Conservation (phyloP, 768 basidiomycete genomes). For the Cubamyces sp. region DNA sequence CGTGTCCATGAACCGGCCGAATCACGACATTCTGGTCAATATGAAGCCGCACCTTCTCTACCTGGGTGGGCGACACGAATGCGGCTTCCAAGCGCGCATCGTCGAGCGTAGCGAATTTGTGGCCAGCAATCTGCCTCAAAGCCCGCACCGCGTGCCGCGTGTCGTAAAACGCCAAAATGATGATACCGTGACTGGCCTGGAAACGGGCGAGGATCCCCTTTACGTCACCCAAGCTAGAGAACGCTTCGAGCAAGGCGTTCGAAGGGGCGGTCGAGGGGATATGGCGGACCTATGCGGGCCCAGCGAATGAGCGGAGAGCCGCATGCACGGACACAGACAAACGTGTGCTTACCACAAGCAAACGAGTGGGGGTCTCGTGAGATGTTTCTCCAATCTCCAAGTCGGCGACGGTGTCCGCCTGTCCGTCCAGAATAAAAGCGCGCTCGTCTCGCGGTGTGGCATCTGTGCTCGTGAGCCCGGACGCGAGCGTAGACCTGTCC, state of each 20-base stretch:
- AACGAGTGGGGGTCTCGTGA: constrained; percentile 31
- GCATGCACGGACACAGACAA: not conserved
- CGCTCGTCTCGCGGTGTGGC: constrained; percentile 26
- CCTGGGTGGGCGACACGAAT: constrained; percentile 14
- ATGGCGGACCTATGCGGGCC: constrained; percentile 42
- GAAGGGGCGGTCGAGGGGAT: constrained; percentile 40
- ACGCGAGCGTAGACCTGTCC: constrained; percentile 6
- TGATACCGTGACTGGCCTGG: constrained; percentile 52
- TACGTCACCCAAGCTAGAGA: constrained; percentile 41
- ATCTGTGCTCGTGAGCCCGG: constrained; percentile 20
- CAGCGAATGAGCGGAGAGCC: constrained; percentile 24
- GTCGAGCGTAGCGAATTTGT: constrained; percentile 30
- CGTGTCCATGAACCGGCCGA: constrained; percentile 10
- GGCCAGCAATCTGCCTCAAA: constrained; percentile 19
- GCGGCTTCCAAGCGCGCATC: constrained; percentile 8
- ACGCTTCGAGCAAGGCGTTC: constrained; percentile 34
- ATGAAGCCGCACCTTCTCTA: constrained; percentile 19
- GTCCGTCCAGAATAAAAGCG: constrained; percentile 3
- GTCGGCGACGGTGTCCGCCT: not conserved
- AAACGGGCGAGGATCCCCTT: constrained; percentile 61
- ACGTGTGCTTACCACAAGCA: constrained; percentile 30
- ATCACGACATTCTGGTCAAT: too few species aligned
- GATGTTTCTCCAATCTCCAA: constrained; percentile 15
- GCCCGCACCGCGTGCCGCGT: constrained; percentile 56
- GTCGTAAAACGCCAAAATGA: constrained; percentile 67